phyloP scores from a whole-genome alignment of 2,329 filamentous ascomycete species.

The Pseudocercospora cruenta region DNA sequence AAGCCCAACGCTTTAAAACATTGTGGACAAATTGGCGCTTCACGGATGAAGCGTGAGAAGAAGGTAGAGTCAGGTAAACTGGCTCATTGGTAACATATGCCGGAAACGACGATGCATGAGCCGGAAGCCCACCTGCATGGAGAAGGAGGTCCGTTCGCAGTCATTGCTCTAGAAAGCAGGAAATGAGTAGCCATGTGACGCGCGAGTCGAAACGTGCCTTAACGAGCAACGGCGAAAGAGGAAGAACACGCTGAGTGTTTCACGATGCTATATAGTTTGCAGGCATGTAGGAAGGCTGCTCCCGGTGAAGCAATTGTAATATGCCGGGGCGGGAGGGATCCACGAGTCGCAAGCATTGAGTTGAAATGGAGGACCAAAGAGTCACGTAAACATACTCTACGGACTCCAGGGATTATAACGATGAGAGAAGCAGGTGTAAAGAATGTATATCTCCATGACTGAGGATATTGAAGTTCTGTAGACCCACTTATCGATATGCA shows the following conservation, averaged over 20 bases:
- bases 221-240: neutral
- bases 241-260: neutral
- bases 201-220: neutral
- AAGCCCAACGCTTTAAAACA: neutral
- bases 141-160: too few relatives aligned
- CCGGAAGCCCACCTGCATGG: neutral
- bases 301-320: neutral
- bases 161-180: neutral
- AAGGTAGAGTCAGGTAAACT: neutral
- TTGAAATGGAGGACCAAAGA: too few relatives aligned
- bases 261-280: neutral
- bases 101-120: neutral
- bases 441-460: neutral
- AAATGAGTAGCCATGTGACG: neutral
- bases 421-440: too few relatives aligned
- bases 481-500: slow-evolving; percentile 3
- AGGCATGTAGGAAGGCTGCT: neutral
- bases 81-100: neutral
- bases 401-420: too few relatives aligned
- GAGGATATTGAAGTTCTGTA: neutral
- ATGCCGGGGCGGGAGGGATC: neutral
- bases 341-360: neutral
- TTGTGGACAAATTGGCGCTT: neutral
- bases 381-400: too few relatives aligned
- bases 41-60: too few relatives aligned